These are phyloP conservation scores for Rhodotorula paludigena DNA, from an alignment of 768 basidiomycete species.

Conservation along the genomic window DNA sequence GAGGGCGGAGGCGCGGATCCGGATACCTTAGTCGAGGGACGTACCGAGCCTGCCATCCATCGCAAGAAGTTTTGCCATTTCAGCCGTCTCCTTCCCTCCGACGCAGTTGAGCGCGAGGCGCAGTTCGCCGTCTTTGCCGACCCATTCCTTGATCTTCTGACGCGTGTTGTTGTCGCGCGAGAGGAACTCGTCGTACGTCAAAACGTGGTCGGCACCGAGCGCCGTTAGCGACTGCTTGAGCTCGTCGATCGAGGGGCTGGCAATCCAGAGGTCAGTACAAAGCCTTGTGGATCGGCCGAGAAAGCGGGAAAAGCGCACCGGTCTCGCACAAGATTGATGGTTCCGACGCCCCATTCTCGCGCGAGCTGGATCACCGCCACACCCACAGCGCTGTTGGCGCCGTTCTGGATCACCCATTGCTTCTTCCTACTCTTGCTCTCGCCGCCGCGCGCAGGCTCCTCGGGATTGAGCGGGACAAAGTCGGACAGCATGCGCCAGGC, in stretches of 20 bases:
- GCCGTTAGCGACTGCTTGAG: conserved; percentile 55
- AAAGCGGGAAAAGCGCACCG: conserved; percentile 52
- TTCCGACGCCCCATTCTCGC: conserved; percentile 63
- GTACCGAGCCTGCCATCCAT: conserved; percentile 29
- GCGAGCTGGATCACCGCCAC: conserved; percentile 53
- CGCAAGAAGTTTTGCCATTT: conserved; percentile 66
- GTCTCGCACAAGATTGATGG: conserved; percentile 73
- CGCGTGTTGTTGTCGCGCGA: conserved; percentile 54
- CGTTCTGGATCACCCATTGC: conserved; percentile 81
- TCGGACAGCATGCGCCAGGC: conserved; percentile 76
- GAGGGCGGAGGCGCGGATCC: not conserved
- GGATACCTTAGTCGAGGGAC: not conserved
- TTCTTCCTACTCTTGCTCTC: conserved; percentile 46
- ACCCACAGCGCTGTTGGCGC: conserved; percentile 57
- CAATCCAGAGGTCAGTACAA: not conserved
- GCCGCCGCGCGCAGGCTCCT: not conserved
- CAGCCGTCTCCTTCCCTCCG: conserved; percentile 62
- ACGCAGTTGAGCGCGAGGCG: conserved; percentile 58
- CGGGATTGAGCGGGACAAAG: conserved; percentile 58
- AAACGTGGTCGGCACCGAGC: conserved; percentile 70
- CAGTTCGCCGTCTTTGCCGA: conserved; percentile 57
- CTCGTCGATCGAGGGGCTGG: conserved; percentile 56
- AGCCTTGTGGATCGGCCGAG: not conserved
- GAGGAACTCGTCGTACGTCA: conserved; percentile 68
- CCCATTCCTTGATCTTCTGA: conserved; percentile 61